Evolutionary conservation across 805 yeast genomes (phyloP).

Genomic region (Isabelozyma heimii): DNA sequence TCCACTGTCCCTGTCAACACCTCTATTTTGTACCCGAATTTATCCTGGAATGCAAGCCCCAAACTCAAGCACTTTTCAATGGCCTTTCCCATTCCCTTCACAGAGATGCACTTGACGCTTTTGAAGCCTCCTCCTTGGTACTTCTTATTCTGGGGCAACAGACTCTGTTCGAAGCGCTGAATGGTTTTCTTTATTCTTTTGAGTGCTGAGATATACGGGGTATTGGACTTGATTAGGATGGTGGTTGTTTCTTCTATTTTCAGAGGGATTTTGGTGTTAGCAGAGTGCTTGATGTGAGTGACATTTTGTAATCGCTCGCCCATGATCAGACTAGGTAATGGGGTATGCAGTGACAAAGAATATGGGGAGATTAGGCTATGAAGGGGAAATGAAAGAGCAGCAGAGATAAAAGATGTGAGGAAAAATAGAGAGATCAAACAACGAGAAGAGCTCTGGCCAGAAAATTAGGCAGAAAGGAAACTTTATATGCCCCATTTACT

Average conservation of each 20-base stretch:
- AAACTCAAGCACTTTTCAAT: slow-evolving; percentile 62
- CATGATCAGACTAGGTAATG: neutral
- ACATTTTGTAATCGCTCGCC: neutral
- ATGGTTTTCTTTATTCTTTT: slow-evolving; percentile 60
- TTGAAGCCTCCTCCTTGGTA: slow-evolving; percentile 33
- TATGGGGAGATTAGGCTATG: neutral
- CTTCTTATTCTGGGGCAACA: slow-evolving; percentile 15
- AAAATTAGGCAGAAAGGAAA: too few species aligned
- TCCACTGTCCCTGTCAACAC: slow-evolving; percentile 61
- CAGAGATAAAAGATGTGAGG: too few species aligned
- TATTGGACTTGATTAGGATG: slow-evolving; percentile 56
- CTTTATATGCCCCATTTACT: too few species aligned
- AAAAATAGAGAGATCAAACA: too few species aligned
- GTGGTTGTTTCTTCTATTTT: slow-evolving; percentile 46
- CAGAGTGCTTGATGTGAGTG: slow-evolving; percentile 48
- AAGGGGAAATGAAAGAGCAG: neutral
- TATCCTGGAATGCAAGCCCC: slow-evolving; percentile 56
- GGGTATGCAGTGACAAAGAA: neutral
- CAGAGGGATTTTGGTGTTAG: slow-evolving; percentile 41
- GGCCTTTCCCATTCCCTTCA: slow-evolving; percentile 74
- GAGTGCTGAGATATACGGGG: slow-evolving; percentile 73
- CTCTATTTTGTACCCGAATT: slow-evolving; percentile 52
- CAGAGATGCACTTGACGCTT: slow-evolving; percentile 45
- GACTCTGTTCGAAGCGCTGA: slow-evolving; percentile 33
- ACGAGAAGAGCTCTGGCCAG: too few species aligned